Percentiles rank a stretch among this genome's conserved stretches.
These are phyloP conservation scores for Gastrodia elata DNA, from an alignment of 106 monocot genomes.

Conservation along the genomic window DNA sequence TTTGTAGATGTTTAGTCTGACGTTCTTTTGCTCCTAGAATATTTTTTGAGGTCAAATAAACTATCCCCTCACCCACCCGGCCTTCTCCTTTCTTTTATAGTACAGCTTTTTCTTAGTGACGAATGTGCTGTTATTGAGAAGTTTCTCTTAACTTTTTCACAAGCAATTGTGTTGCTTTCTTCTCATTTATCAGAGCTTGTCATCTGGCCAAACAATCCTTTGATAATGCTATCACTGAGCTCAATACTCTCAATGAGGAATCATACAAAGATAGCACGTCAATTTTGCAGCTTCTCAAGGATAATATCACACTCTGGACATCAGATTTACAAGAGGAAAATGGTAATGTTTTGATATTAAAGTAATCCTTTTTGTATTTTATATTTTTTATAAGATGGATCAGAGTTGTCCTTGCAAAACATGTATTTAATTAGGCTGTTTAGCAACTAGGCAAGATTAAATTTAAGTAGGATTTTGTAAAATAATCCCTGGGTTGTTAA, in stretches of 20 bases:
- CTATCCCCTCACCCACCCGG: not conserved
- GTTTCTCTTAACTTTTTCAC: not conserved
- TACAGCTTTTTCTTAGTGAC: not conserved
- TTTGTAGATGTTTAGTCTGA: too few species aligned
- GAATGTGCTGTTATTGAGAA: too few species aligned
- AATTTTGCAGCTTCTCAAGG: constrained; percentile 34
- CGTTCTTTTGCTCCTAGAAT: not conserved
- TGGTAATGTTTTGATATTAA: constrained; percentile 6
- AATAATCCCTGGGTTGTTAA: too few species aligned
- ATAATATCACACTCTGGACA: constrained; percentile 28
- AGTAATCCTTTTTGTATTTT: not conserved
- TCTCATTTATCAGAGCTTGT: constrained; percentile 19
- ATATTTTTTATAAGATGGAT: not conserved
- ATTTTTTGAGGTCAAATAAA: not conserved
- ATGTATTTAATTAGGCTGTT: too few species aligned
- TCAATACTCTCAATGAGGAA: constrained; percentile 17
- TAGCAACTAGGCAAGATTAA: too few species aligned
- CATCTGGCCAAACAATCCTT: constrained; percentile 35
- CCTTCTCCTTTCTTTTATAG: not conserved
- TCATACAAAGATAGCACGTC: constrained; percentile 18
- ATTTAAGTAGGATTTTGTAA: too few species aligned
- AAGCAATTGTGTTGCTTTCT: not conserved
- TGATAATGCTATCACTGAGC: constrained; percentile 26
- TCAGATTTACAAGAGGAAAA: constrained; percentile 16
- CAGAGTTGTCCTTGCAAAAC: too few species aligned